Evolutionary conservation across 257 asterid genomes (phyloP).

Genomic region (Buddleja alternifolia): DNA sequence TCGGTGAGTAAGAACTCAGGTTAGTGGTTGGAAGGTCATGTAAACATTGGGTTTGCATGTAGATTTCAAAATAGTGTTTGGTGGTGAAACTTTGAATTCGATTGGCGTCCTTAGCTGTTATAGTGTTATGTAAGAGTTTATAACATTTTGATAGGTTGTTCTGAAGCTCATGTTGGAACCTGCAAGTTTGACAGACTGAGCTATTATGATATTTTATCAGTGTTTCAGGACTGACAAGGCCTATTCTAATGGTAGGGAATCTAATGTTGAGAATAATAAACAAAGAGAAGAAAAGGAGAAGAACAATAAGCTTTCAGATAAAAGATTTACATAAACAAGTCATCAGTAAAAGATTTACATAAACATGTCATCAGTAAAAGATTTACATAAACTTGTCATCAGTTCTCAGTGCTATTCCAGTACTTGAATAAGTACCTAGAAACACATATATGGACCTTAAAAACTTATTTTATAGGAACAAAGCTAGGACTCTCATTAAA

Average conservation of each 20-base stretch:
- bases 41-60: not conserved
- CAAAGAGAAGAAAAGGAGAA: conserved; percentile 6
- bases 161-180: not conserved
- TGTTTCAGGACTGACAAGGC: too few species aligned
- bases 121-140: too few species aligned
- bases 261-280: not conserved
- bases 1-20: not conserved
- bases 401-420: too few species aligned
- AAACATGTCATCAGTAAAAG: too few species aligned
- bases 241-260: not conserved
- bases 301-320: not conserved
- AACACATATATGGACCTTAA: not conserved
- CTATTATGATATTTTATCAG: not conserved
- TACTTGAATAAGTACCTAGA: too few species aligned
- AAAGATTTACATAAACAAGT: not conserved
- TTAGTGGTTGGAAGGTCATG: too few species aligned
- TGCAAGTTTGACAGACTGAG: not conserved
- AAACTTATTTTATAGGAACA: not conserved
- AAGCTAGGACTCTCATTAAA: not conserved
- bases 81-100: not conserved
- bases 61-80: not conserved
- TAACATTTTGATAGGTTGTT: not conserved
- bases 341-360: too few species aligned
- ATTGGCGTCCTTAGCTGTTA: too few species aligned
- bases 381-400: too few species aligned